Evolutionary conservation across 2,329 filamentous ascomycete species (phyloP), one percentile per base, ranked within the genome.

Genomic region (Xylogone sp.): DNA sequence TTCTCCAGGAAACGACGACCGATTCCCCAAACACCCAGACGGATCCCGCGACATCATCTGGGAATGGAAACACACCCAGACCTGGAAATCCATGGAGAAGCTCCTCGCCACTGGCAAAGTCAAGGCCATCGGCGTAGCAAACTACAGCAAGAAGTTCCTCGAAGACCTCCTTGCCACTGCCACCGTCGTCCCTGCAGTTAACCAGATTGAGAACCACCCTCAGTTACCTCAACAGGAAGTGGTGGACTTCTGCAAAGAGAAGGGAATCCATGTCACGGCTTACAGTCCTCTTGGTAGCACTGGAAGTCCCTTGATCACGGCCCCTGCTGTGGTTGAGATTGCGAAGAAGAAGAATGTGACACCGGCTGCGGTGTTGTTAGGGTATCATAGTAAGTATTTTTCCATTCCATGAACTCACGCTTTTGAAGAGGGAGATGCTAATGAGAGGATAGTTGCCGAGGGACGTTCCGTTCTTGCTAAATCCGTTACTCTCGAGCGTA

Each of bases 11-110:
- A 87, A 88, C 72, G 75, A 88, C 66, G 84, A 87, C 61, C 77
- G 80, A 55, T 90, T 93, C 71, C 90, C 89, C 59, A 90, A 84
- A 68, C 81, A 82, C 48, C 73, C 82, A 13, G 86, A 93, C 65
- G 89, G 89, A 22, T 56, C 56, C 21, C 56, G 59, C 45, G 68
- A 72, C 57, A 65, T 68, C 31, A 34, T 42, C 20, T 27, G 24
- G 20, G 39, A 46, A 21, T 46, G 29, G 24, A 39, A 39, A 18
- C 50, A 45, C 29, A 46, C 52, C 31, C 13, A 65, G 18, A 79
- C 76, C 49, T 81, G 75, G 75, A 62, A 71, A 72, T 79, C 79
- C 67, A 84, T 90, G 78, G 87, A 90, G 74, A 78, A 76, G 56
- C 72, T 89, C 4, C 72, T 86, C 5, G 69, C 69, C 6, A 77